Evolutionary conservation across 179 eudicot genomes (phyloP).

Genomic region (Spinacia oleracea): DNA sequence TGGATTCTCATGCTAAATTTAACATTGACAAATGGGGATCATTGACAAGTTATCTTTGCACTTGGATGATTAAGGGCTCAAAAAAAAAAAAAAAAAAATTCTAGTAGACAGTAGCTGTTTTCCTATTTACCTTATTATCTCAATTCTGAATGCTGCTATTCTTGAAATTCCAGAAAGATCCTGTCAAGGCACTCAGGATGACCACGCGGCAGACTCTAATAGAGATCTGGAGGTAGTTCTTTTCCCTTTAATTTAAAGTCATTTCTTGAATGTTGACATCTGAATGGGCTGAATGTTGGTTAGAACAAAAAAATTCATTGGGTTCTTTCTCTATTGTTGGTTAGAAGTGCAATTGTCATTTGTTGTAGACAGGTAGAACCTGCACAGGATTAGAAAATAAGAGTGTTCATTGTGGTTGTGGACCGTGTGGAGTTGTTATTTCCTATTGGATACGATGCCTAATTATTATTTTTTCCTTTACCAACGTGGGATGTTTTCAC

Average conservation of each 20-base stretch:
- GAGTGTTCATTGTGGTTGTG: too few relatives aligned
- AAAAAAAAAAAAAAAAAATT: too few relatives aligned
- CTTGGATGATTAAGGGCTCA: not conserved
- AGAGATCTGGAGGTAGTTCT: conserved; percentile 82
- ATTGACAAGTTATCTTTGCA: not conserved
- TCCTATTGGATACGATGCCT: too few relatives aligned
- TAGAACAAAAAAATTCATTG: not conserved
- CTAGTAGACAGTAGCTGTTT: not conserved
- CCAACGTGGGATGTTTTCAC: too few relatives aligned
- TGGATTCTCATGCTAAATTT: not conserved
- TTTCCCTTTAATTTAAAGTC: not conserved
- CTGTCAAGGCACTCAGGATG: conserved; percentile 62
- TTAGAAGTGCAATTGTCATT: not conserved
- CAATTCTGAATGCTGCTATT: not conserved
- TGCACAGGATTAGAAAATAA: too few relatives aligned
- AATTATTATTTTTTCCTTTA: too few relatives aligned
- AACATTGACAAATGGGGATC: not conserved
- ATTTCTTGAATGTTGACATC: not conserved
- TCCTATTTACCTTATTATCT: not conserved
- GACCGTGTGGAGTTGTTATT: too few relatives aligned
- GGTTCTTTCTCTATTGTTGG: not conserved
- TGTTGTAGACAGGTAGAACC: too few relatives aligned
- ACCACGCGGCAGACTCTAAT: conserved; percentile 73
- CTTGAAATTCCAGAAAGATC: conserved; percentile 60
- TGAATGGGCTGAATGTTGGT: not conserved